Percentiles rank a stretch among this genome's conserved stretches.
phyloP scores from a whole-genome alignment of 2,329 filamentous ascomycete species.

The Claviceps sp. region DNA sequence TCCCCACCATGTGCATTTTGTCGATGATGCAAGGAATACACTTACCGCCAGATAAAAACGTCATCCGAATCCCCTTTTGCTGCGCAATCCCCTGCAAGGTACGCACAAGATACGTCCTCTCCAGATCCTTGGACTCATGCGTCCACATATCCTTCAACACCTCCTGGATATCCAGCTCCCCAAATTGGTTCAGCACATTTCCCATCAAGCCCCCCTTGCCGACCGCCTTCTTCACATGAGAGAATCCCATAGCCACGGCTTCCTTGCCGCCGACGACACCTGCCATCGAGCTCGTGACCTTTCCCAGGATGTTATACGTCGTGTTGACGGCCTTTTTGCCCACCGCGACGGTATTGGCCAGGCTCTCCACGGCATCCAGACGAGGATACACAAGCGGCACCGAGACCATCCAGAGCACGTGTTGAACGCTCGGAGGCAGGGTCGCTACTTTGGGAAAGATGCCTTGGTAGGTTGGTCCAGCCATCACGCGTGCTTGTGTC shows the following conservation, averaged over 20 bases:
- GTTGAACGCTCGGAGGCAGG: constrained; percentile 83
- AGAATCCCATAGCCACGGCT: constrained; percentile 84
- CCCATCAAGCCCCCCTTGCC: constrained; percentile 95
- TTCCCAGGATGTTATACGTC: constrained; percentile 90
- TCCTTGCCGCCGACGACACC: constrained; percentile 92
- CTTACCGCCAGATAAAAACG: constrained; percentile 79
- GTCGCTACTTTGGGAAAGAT: constrained; percentile 91
- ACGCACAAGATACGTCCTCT: constrained; percentile 89
- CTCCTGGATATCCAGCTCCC: constrained; percentile 87
- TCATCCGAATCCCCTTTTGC: constrained; percentile 93
- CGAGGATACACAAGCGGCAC: constrained; percentile 86
- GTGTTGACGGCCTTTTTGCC: constrained; percentile 96
- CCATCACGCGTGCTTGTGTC: constrained; percentile 82
- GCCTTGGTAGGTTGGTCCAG: constrained; percentile 91
- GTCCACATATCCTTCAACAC: constrained; percentile 97
- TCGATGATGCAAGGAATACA: background rate
- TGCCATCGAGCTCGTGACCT: constrained; percentile 87
- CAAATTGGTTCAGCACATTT: constrained; percentile 87
- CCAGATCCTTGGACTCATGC: constrained; percentile 92
- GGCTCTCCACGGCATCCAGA: constrained; percentile 78
- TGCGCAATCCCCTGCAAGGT: constrained; percentile 91
- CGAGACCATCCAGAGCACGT: constrained; percentile 91
- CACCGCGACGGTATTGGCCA: constrained; percentile 82
- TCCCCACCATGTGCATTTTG: too few relatives aligned
- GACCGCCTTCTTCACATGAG: constrained; percentile 88